Evolutionary conservation across 495 filamentous ascomycete genomes (phyloP), one percentile per base, ranked within the genome.

Genomic region (Eremomyces bilateralis): DNA sequence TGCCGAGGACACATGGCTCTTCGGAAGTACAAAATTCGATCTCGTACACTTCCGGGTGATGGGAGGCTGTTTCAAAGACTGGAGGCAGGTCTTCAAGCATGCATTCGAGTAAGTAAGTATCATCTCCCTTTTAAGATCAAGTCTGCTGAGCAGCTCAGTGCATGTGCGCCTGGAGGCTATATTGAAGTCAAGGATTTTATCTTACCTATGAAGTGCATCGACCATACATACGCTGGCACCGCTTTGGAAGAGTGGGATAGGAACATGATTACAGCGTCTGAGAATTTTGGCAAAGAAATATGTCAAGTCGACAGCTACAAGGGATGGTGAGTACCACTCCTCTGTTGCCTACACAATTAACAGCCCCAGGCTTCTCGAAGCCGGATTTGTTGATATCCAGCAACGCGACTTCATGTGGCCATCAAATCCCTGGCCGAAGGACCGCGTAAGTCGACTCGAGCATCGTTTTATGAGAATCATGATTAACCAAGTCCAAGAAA

Each of bases 11-110:
- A 49, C 59, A 3, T 73, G 67, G 68, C 41, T 56, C 0, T 68
- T 11, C 8, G 13, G 60, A 37, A 42, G 39, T 27, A 42, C 53
- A n/a, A 46, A 52, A 18, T 71, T 64, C 42, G 59, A 70, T 47
- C 64, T 60, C 41, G 59, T 72, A 36, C 61, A 71, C 39, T 49
- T 53, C 5, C 59, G 67, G 6, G 53, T 61, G 37, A 53, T 72
- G 40, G 43, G 55, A 21, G 58, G 56, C 40, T 59, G 49, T 28
- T 63, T 69, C 37, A 45, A 56, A 18, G 59, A 70, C 49, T 66
- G 63, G 45, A 52, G 41, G 19, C 39, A 44, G 20, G 52, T 67
- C 21, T 55, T 67, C 44, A 37, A 40, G 6, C 47, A 56, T 17
- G 52, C 54, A 16, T 63, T 52, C 37, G 45, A 55, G 33, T 40